Evolutionary conservation across 345 rosid species (phyloP), one percentile per base, ranked within the genome.

Genomic region (Rhizophora apiculata): DNA sequence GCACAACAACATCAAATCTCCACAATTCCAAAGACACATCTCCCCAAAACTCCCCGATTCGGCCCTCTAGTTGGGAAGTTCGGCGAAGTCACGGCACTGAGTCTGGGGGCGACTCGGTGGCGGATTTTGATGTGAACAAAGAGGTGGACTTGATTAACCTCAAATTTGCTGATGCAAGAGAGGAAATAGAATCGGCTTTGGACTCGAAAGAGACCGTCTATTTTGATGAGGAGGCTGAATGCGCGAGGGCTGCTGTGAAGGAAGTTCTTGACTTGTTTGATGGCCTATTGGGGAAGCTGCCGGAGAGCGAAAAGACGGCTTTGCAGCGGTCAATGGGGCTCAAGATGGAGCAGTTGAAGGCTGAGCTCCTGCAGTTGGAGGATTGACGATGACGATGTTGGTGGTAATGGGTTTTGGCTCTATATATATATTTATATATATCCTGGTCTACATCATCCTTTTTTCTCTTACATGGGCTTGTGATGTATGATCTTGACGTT

Each of bases 141-240:
- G 89, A 84, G 5, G 96, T 95, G 37, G 98, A 92, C 80, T 59
- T 66, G 82, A 89, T 95, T 67, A 92, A 95, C 86, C 88, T 87
- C 71, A 89, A 88, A 75, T 95, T 95, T 70, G 97, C 87, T 11
- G 97, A 95, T 79, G 99, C 99, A 26, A 91, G 99, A 60, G 96
- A 95, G 76, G 99, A 95, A 91, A 88, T 92, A 61, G 96, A 95
- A 64, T 83, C 85, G 96, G 96, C 97, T n/a, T 85, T 87, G 96
- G 99, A 92, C 5, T 84, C 97, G 16, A 95, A 95, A 27, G 99
- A 95, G 80, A 92, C 97, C 10, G 88, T 92, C 52, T 95, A 89
- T 75, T 95, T 95, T 78, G 99, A 95, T 78, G 99, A 95, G 69
- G 97, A 95, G 72, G 96, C 96, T 6, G 96, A 87, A 70, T 89